Conservation (phyloP, 164 flowering plant genomes). For the Magnolia sinica region DNA sequence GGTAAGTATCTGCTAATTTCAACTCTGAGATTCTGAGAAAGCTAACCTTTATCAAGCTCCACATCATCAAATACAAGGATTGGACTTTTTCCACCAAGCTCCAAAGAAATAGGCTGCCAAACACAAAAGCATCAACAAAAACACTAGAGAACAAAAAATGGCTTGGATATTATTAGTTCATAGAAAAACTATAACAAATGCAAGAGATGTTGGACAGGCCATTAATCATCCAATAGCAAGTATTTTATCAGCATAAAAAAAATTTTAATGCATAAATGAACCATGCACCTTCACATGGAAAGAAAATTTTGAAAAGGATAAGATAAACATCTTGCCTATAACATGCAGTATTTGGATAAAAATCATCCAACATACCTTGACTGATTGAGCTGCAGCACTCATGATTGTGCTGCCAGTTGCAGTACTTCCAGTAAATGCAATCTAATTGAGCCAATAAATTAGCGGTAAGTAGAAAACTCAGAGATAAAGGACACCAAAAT, state of each 20-base stretch:
- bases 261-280: background rate
- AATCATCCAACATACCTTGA: constrained; percentile 53
- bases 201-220: background rate
- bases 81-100: constrained; percentile 99
- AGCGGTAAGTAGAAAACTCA: background rate
- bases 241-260: background rate
- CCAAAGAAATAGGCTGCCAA: constrained; percentile 87
- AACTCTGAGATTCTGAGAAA: background rate
- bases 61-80: constrained; percentile 93
- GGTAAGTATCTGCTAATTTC: background rate
- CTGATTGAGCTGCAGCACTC: constrained; percentile 83
- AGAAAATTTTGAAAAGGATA: background rate
- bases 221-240: background rate
- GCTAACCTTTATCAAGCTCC: constrained; percentile 78
- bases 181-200: background rate
- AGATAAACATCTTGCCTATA: background rate
- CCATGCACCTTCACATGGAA: background rate
- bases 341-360: background rate
- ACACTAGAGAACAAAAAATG: background rate
- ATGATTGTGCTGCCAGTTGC: constrained; percentile 85
- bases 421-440: constrained; percentile 95
- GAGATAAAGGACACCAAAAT: background rate
- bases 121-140: constrained; percentile 1
- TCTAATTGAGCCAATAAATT: constrained; percentile 34
- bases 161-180: background rate